Evolutionary conservation across 768 basidiomycete genomes (phyloP), one percentile per base, ranked within the genome.

Genomic region (Amyloporia xantha): DNA sequence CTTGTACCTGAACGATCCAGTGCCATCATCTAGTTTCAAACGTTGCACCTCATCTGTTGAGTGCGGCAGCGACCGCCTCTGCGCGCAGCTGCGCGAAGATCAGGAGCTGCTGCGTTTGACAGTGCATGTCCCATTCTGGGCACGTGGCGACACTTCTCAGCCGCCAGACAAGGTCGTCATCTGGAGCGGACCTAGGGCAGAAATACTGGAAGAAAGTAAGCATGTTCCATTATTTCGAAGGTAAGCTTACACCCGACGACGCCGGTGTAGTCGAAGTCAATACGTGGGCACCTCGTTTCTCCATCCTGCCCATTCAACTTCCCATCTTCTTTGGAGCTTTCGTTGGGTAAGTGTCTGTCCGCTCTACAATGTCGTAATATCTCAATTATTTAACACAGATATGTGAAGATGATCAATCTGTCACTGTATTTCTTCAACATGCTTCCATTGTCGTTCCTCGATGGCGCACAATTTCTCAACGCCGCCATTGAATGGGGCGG

Each of bases 341-440:
- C 54, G 74, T 80, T 60, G 63, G 73, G 88, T 90, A 56, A 51
- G 83, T 72, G n/a, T 9, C 17, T 38, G 27, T 27, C 12, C 25
- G 42, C 27, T 26, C 25, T 12, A 27, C 12, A 25, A 1, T 15
- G 17, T 17, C 10, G 1, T 21, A 24, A 20, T 7, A 33, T 33
- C 20, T 25, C 11, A 41, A 33, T 41, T 30, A 5, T 12, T 27
- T 6, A 24, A 25, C 4, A 2, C 39, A 86, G 86, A 52, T 87
- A 86, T 51, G 64, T 82, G 51, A 66, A 69, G 27, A 77, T 79
- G 59, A 73, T 86, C 2, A 80, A 82, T n/a, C 63, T 92, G 26
- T 91, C 89, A 2, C 70, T 94, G 1, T 91, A 78, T 62, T 66
- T 91, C 49, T 82, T 93, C 69, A 94, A 94, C 62, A 75, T 89